Percentiles rank a stretch among this genome's conserved stretches.
Evolutionary conservation across 306 rosid genomes (phyloP).

Genomic region (Lagenaria siceraria): DNA sequence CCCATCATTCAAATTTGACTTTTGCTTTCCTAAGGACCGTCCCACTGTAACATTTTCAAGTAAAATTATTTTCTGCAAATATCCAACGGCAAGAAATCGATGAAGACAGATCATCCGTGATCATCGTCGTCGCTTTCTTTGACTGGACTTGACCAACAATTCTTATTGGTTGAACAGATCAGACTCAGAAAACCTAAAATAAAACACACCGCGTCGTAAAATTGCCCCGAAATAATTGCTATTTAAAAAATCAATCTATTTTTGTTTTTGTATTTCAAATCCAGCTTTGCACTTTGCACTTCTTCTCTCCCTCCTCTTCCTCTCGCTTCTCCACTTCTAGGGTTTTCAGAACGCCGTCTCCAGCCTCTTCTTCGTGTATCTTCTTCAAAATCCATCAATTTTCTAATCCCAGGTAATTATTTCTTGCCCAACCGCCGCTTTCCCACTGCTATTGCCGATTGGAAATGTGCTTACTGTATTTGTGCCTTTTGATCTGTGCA

Average conservation of each 20-base stretch:
- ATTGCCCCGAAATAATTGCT: neutral
- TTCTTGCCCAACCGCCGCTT: neutral
- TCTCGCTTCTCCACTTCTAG: neutral
- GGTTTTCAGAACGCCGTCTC: constrained; percentile 11
- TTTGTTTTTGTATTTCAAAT: constrained; percentile 1
- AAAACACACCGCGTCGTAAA: neutral
- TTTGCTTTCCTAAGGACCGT: neutral
- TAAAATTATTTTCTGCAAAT: neutral
- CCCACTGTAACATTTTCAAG: neutral
- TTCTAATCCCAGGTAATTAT: neutral
- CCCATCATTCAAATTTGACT: constrained; percentile 4
- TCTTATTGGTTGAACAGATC: neutral
- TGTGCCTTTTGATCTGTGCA: neutral
- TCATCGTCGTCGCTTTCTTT: neutral
- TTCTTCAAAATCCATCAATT: neutral
- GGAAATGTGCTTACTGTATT: neutral
- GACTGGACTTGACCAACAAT: neutral
- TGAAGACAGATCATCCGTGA: neutral
- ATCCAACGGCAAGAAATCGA: neutral
- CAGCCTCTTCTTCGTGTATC: neutral
- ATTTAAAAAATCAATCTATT: constrained; percentile 4
- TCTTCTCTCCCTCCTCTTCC: neutral
- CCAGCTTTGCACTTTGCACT: neutral
- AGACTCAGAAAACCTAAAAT: neutral
- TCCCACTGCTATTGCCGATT: neutral